Percentiles rank a stretch among this genome's conserved stretches.
These are phyloP conservation scores for Tritrichomonas musculus DNA, from an alignment of 208 protist species.

Conservation along the genomic window DNA sequence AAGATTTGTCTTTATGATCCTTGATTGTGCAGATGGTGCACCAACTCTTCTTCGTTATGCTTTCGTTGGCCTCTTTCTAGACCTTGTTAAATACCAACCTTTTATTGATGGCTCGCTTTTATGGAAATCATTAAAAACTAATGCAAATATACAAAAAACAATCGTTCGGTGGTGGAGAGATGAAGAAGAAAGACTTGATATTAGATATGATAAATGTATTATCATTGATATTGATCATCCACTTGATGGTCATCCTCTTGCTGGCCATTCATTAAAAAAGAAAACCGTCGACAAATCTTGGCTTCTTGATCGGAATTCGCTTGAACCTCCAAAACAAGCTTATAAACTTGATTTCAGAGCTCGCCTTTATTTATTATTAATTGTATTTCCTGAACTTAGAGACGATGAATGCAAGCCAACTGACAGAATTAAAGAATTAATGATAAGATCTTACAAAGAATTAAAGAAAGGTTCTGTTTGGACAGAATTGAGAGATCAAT, in stretches of 20 bases:
- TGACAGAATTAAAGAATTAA: slow-evolving; percentile 7
- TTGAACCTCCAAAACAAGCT: not conserved
- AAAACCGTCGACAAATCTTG: not conserved
- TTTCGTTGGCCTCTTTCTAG: slow-evolving; percentile 6
- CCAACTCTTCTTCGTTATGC: not conserved
- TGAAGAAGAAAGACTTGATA: slow-evolving; percentile 24
- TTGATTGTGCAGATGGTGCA: not conserved
- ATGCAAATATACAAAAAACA: not conserved
- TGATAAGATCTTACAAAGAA: slow-evolving; percentile 22
- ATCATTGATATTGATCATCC: not conserved
- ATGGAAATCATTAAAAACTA: slow-evolving; percentile 17
- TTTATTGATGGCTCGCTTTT: not conserved
- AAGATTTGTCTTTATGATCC: not conserved
- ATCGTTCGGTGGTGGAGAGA: slow-evolving; percentile 19
- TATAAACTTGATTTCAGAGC: slow-evolving; percentile 14
- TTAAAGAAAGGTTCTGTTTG: slow-evolving; percentile 13
- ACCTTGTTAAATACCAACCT: not conserved
- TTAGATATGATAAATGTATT: slow-evolving; percentile 15
- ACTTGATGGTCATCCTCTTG: not conserved
- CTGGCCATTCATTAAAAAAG: not conserved
- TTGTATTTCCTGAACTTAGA: not conserved
- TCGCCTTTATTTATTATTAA: not conserved
- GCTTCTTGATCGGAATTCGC: slow-evolving; percentile 1
- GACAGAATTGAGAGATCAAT: not conserved
- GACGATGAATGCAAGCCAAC: slow-evolving; percentile 1